Evolutionary conservation across 2,329 filamentous ascomycete genomes (phyloP).

Genomic region (Cladosporium sp.): DNA sequence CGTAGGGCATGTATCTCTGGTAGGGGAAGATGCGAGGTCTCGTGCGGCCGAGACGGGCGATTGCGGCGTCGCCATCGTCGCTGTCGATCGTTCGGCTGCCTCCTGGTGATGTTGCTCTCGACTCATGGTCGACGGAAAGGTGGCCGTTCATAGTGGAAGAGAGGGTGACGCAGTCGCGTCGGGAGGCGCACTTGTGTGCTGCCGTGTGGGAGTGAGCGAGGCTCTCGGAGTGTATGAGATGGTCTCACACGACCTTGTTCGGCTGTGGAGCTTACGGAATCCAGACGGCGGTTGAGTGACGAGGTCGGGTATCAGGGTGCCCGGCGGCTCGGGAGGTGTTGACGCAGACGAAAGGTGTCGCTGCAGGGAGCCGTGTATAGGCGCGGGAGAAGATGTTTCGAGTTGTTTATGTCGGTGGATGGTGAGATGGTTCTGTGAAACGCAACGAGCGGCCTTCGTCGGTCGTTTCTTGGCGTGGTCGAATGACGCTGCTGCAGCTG

Average conservation of each 20-base stretch:
- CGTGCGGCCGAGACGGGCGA: conserved; percentile 66
- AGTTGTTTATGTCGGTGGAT: conserved; percentile 13
- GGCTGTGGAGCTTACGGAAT: conserved; percentile 14
- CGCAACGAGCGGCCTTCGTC: conserved; percentile 4
- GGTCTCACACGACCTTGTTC: conserved; percentile 22
- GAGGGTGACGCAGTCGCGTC: conserved; percentile 11
- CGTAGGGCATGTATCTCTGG: conserved; percentile 84
- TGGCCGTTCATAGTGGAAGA: conserved; percentile 18
- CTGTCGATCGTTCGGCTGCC: conserved; percentile 52
- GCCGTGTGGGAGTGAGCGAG: conserved; percentile 28
- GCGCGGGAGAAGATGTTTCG: neutral
- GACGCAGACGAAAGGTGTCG: neutral
- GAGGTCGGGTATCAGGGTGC: conserved; percentile 5
- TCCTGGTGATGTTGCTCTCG: conserved; percentile 83
- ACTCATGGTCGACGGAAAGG: conserved; percentile 64
- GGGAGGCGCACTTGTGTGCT: conserved; percentile 16
- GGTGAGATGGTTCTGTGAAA: conserved; percentile 4
- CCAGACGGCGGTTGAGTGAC: neutral
- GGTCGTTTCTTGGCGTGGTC: conserved; percentile 6
- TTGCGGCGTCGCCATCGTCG: conserved; percentile 29
- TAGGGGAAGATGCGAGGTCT: conserved; percentile 89
- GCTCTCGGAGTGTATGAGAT: conserved; percentile 18
- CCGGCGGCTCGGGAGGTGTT: conserved; percentile 7
- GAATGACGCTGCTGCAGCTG: conserved; percentile 12
- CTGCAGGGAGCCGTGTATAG: conserved; percentile 4